Base-by-base conservation (phyloP, 768 basidiomycete genomes). In the Porpolomopsis calyptriformis region DNA sequence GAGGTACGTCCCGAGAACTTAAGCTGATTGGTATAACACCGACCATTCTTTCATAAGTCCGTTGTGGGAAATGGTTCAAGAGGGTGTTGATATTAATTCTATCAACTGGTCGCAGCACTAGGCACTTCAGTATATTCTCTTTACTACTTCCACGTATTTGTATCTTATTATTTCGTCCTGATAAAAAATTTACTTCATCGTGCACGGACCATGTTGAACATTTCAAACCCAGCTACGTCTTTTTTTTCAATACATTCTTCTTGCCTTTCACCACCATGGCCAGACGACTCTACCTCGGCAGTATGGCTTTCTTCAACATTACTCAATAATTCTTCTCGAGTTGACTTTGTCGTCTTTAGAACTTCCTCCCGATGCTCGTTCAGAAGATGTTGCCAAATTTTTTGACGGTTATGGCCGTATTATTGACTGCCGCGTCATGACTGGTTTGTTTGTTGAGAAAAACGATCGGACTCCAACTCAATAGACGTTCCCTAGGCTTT, bases 21-120 rank as follows among this genome's bases (percentile, higher is more conserved):
- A 46, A 18, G 34, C 43, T 40, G 18, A 47, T 9, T 37, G 10
- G 18, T 23, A 14, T 31, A 46, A n/a, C 39, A 25, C 51, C 45
- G 42, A 49, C 51, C 47, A 55, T 20, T 18, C 27, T 41, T 16
- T 35, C 43, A 42, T 1, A 51, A 89, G 90, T 58, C 96, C 96
- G 26, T 66, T 99, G 45, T 99, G 94, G 94, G 96, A 99, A 68
- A 97, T 99, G 93, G 93, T 98, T 12, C 91, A 96, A 66, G 96
- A 98, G 61, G 94, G 94, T 35, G 93, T 98, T 49, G 96, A 99
- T 62, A 77, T 98, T 55, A 91, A 81, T 59, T 74, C 85, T 14
- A 99, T 98, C 60, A 77, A 97, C 65, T 97, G 93, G 93, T 85
- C 87, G 38, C 87, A 82, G 77, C 80, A 86, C 50, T 87, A 77